phyloP scores from a whole-genome alignment of 73 alveolate species.

The Durusdinium trenchii region DNA sequence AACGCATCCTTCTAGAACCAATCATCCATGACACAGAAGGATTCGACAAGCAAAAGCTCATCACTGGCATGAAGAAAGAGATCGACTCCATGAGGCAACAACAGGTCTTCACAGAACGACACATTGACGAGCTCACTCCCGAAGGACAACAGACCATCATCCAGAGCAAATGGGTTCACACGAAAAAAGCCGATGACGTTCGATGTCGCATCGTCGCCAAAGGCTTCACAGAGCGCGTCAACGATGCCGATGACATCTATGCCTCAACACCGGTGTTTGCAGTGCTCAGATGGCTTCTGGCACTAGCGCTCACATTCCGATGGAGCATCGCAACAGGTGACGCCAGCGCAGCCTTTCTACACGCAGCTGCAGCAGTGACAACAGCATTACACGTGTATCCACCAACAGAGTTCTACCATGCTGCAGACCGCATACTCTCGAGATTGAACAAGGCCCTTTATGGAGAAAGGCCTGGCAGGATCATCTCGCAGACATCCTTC shows the following conservation, averaged over 20 bases:
- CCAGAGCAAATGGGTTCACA: background rate
- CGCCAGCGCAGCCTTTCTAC: background rate
- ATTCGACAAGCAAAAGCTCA: background rate
- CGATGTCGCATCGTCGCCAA: conserved; percentile 16
- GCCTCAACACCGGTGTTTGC: conserved; percentile 1
- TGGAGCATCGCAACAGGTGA: background rate
- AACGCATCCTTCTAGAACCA: conserved; percentile 11
- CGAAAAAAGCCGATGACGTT: background rate
- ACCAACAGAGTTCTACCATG: conserved; percentile 19
- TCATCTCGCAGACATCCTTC: background rate
- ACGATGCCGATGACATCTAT: conserved; percentile 20
- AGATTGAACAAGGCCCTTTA: background rate
- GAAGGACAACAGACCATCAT: background rate
- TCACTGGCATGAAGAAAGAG: conserved; percentile 3
- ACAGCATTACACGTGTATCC: background rate
- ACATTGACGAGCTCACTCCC: background rate
- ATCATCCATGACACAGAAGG: background rate
- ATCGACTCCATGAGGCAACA: background rate
- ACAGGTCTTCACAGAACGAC: background rate
- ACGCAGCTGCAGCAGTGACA: conserved; percentile 10
- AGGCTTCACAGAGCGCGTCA: background rate
- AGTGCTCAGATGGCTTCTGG: background rate
- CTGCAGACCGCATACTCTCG: background rate
- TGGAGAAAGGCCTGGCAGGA: conserved; percentile 19
- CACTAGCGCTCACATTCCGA: background rate